phyloP scores from a whole-genome alignment of 345 rosid species.

The Gossypium australe region DNA sequence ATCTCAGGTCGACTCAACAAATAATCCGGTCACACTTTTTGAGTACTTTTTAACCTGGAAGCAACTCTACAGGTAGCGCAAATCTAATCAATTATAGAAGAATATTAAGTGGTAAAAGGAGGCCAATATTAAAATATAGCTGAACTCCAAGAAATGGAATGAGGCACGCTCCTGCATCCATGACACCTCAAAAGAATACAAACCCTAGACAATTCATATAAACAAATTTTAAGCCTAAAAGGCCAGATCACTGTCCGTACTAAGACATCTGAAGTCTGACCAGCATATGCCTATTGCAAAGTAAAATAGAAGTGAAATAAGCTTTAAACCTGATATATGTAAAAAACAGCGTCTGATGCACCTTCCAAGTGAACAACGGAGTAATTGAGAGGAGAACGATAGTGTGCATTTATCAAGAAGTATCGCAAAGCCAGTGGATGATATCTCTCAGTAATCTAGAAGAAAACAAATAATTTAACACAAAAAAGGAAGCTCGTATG shows the following conservation, averaged over 20 bases:
- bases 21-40: neutral
- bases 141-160: neutral
- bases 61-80: neutral
- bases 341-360: conserved; percentile 65
- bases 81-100: neutral
- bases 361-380: conserved; percentile 54
- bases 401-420: conserved; percentile 80
- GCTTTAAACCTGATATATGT: conserved; percentile 71
- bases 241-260: neutral
- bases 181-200: neutral
- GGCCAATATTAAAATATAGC: neutral
- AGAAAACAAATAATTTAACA: neutral
- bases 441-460: conserved; percentile 59
- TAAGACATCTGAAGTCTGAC: neutral
- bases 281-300: neutral
- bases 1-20: neutral
- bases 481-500: neutral
- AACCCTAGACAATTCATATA: neutral
- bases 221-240: neutral
- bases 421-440: conserved; percentile 81
- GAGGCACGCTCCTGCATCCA: neutral
- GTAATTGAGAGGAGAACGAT: conserved; percentile 80
- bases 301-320: neutral
- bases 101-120: neutral
- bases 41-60: neutral